Evolutionary conservation across 1,139 yeast genomes (phyloP).

Genomic region (Yamadazyma dushanensis): DNA sequence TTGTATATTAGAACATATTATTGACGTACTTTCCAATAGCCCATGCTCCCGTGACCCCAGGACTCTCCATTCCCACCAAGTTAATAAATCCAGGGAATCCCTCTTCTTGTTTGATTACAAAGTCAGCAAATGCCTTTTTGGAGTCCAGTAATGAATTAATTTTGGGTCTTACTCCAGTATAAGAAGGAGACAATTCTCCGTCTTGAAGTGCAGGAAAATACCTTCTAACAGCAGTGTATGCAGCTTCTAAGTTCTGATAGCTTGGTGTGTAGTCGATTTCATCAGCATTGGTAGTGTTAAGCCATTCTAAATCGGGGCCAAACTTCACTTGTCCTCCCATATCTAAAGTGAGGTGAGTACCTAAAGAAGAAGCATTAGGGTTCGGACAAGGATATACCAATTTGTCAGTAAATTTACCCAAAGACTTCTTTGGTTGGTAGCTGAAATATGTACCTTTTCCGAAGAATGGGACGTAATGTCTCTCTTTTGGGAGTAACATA

Average conservation of each 20-base stretch:
- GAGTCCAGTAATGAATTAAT: constrained; percentile 46
- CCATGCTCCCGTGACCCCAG: constrained; percentile 81
- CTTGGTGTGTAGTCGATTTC: constrained; percentile 51
- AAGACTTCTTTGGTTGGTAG: constrained; percentile 46
- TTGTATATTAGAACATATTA: constrained; percentile 23
- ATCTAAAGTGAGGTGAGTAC: constrained; percentile 84
- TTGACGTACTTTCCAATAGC: constrained; percentile 78
- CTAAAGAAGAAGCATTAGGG: constrained; percentile 70
- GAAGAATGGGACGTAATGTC: constrained; percentile 59
- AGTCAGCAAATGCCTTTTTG: constrained; percentile 59
- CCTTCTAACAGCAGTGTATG: constrained; percentile 55
- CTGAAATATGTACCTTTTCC: constrained; percentile 86
- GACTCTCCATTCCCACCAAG: constrained; percentile 82
- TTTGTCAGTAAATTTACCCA: constrained; percentile 33
- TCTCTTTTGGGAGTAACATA: constrained; percentile 60
- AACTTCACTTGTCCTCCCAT: constrained; percentile 77
- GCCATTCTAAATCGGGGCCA: constrained; percentile 92
- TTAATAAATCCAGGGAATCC: constrained; percentile 81
- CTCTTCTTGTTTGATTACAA: constrained; percentile 59
- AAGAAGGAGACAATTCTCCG: constrained; percentile 61
- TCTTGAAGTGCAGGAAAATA: constrained; percentile 62
- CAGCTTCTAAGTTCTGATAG: constrained; percentile 48
- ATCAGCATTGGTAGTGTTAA: constrained; percentile 38
- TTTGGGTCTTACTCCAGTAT: constrained; percentile 85
- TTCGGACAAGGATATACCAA: constrained; percentile 80